These are phyloP conservation scores for Leptographium galeiforme DNA, from an alignment of 2,329 filamentous ascomycete species.

Conservation along the genomic window DNA sequence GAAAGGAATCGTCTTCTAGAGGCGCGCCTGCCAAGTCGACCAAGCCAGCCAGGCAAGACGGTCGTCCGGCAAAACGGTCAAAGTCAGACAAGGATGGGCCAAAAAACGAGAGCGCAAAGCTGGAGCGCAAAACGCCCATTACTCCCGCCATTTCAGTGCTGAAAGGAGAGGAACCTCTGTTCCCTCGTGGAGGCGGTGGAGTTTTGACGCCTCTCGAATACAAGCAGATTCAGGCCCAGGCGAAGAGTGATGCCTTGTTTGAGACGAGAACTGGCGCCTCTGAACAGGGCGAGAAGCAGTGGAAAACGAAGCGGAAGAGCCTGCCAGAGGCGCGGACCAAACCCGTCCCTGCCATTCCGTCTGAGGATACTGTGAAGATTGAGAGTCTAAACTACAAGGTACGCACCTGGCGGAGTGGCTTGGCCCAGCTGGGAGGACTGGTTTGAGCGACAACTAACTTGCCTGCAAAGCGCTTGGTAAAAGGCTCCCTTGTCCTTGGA, in stretches of 20 bases:
- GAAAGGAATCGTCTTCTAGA: conserved; percentile 9
- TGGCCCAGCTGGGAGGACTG: not conserved
- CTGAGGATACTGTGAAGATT: conserved; percentile 52
- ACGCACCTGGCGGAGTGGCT: not conserved
- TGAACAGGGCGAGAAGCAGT: conserved; percentile 30
- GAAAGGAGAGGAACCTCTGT: conserved; percentile 74
- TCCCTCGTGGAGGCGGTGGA: conserved; percentile 84
- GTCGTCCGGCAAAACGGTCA: conserved; percentile 9
- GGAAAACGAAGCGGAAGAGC: conserved; percentile 38
- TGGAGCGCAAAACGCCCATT: conserved; percentile 10
- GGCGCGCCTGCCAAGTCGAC: conserved; percentile 1
- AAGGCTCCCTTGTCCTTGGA: conserved; percentile 78
- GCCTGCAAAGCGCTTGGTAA: conserved; percentile 53
- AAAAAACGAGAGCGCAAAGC: not conserved
- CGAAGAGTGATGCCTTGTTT: conserved; percentile 80
- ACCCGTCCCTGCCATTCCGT: conserved; percentile 38
- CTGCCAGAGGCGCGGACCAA: conserved; percentile 9
- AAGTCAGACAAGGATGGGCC: conserved; percentile 4
- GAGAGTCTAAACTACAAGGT: conserved; percentile 70
- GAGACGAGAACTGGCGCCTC: conserved; percentile 53
- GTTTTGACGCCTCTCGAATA: conserved; percentile 86
- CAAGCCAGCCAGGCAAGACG: conserved; percentile 1
- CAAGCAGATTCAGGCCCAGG: conserved; percentile 91
- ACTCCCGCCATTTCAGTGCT: conserved; percentile 28
- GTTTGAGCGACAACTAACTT: not conserved